Percentiles rank a stretch among this genome's conserved stretches.
Evolutionary conservation across 768 basidiomycete genomes (phyloP).

Genomic region (Daedalea quercina): DNA sequence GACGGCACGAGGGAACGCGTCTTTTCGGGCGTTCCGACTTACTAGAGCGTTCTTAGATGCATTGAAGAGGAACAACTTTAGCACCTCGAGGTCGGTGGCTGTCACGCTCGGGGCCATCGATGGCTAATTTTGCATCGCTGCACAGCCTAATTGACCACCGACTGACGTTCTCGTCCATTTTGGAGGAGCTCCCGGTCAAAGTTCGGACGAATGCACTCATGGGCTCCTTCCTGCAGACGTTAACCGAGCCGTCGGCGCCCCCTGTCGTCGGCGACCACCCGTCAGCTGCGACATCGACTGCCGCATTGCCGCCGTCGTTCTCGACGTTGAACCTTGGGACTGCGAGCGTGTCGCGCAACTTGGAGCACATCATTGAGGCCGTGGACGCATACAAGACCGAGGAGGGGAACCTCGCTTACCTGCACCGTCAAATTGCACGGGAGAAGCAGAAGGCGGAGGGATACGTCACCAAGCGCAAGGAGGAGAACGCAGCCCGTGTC

Average conservation of each 20-base stretch:
- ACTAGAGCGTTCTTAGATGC: slow-evolving; percentile 77
- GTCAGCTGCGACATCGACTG: slow-evolving; percentile 29
- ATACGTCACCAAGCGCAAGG: slow-evolving; percentile 78
- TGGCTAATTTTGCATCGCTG: neutral
- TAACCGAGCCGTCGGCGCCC: slow-evolving; percentile 43
- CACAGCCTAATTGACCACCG: slow-evolving; percentile 70
- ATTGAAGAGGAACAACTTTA: slow-evolving; percentile 79
- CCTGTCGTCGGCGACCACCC: slow-evolving; percentile 26
- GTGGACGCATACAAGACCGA: slow-evolving; percentile 85
- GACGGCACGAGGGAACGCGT: slow-evolving; percentile 75
- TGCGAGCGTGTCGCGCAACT: slow-evolving; percentile 60
- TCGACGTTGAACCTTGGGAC: slow-evolving; percentile 65
- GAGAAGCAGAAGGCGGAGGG: slow-evolving; percentile 77
- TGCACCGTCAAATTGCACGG: slow-evolving; percentile 80
- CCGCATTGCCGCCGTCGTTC: slow-evolving; percentile 56
- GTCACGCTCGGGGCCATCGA: neutral
- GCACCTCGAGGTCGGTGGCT: slow-evolving; percentile 62
- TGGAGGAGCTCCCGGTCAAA: slow-evolving; percentile 81
- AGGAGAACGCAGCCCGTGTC: slow-evolving; percentile 75
- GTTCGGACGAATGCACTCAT: slow-evolving; percentile 78
- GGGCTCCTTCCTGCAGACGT: slow-evolving; percentile 66
- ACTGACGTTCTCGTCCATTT: slow-evolving; percentile 78
- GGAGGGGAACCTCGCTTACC: slow-evolving; percentile 87
- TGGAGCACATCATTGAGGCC: slow-evolving; percentile 82
- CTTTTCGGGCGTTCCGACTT: slow-evolving; percentile 84